Evolutionary conservation across 2,329 filamentous ascomycete species (phyloP).

Genomic region (Colletotrichum gloeosporioides): DNA sequence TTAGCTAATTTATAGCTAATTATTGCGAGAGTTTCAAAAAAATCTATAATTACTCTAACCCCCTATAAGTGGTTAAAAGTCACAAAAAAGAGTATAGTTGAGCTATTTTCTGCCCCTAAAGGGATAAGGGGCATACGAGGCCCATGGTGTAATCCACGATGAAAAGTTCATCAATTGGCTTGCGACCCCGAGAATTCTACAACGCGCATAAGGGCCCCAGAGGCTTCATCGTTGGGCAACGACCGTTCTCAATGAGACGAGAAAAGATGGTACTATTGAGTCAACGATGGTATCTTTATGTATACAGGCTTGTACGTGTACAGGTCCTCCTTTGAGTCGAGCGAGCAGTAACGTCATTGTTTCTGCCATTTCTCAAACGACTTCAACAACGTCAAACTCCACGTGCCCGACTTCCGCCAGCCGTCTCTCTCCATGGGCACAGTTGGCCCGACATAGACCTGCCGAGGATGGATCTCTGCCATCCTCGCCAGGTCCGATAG

Average conservation of each 20-base stretch:
- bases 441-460: not conserved
- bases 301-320: not conserved
- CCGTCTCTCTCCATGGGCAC: not conserved
- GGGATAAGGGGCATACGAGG: too few relatives aligned
- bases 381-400: not conserved
- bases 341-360: not conserved
- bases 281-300: not conserved
- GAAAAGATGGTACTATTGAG: not conserved
- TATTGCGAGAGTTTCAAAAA: too few relatives aligned
- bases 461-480: not conserved
- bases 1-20: too few relatives aligned
- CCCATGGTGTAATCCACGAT: not conserved
- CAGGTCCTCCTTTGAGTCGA: not conserved
- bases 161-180: not conserved
- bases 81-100: too few relatives aligned
- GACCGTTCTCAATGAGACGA: not conserved
- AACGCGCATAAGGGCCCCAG: accelerated
- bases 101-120: too few relatives aligned
- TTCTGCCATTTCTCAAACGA: not conserved
- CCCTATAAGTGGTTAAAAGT: too few relatives aligned
- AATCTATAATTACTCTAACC: too few relatives aligned
- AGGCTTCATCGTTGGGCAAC: not conserved
- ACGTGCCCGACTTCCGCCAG: not conserved
- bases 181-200: not conserved
- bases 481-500: not conserved